These are phyloP conservation scores for Xylariaceae sp. DNA, from an alignment of 2,329 filamentous ascomycete genomes.

Conservation along the genomic window DNA sequence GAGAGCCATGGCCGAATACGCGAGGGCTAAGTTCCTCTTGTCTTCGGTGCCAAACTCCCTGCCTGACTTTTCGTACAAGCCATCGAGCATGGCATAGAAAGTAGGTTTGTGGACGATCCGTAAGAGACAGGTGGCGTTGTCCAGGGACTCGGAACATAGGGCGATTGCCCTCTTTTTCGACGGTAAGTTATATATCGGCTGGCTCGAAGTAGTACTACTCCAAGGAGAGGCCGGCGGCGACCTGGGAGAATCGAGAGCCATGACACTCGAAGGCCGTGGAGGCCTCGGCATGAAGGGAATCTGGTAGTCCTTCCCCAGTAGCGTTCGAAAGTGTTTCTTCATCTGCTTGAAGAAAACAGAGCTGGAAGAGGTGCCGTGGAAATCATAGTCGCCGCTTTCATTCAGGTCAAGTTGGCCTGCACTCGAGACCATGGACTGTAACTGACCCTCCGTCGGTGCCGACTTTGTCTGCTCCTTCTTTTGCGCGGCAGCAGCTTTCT, in stretches of 20 bases:
- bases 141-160: constrained; percentile 36
- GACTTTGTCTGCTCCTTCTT: constrained; percentile 34
- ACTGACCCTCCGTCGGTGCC: constrained; percentile 54
- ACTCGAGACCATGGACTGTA: constrained; percentile 92
- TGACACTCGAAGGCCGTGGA: constrained; percentile 44
- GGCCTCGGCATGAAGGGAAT: constrained; percentile 53
- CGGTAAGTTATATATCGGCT: constrained; percentile 63
- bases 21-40: constrained; percentile 52
- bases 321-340: constrained; percentile 77
- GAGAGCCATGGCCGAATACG: constrained; percentile 56
- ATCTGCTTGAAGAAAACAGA: constrained; percentile 82
- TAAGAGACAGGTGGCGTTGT: constrained; percentile 38
- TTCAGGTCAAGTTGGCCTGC: constrained; percentile 88
- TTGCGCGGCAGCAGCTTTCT: constrained; percentile 40
- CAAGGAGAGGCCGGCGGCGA: constrained; percentile 60
- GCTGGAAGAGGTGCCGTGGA: constrained; percentile 88
- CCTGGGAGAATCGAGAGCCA: constrained; percentile 64
- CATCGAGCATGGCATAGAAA: constrained; percentile 63
- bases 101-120: constrained; percentile 66
- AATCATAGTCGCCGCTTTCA: constrained; percentile 89
- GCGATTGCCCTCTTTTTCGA: constrained; percentile 49
- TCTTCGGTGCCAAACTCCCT: constrained; percentile 53
- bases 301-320: constrained; percentile 61
- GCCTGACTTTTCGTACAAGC: constrained; percentile 57
- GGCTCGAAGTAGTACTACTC: constrained; percentile 41